Conservation (phyloP, 2,329 filamentous ascomycete genomes). For the Claviceps sp. region DNA sequence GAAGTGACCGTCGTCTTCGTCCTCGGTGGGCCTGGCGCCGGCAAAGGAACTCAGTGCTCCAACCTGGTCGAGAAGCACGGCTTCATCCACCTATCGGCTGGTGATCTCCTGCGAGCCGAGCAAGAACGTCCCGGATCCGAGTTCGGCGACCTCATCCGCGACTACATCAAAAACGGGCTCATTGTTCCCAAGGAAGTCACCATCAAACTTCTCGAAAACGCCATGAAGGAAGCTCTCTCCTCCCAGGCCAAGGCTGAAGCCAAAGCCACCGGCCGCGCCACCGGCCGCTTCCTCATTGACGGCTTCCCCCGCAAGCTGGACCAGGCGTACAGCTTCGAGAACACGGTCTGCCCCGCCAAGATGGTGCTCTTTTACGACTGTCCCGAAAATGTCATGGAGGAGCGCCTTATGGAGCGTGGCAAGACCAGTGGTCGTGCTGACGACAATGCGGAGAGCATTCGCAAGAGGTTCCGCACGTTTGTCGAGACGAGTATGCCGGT, state of each 20-base stretch:
- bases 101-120: conserved; percentile 86
- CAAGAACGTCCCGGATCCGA: conserved; percentile 75
- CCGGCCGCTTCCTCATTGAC: conserved; percentile 61
- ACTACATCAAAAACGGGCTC: conserved; percentile 83
- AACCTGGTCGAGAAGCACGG: conserved; percentile 77
- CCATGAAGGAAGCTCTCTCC: conserved; percentile 59
- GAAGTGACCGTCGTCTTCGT: conserved; percentile 92
- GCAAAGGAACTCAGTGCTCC: conserved; percentile 92
- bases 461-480: conserved; percentile 91
- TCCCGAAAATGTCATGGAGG: conserved; percentile 77
- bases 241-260: conserved; percentile 10
- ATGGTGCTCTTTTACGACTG: conserved; percentile 93
- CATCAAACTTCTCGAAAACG: conserved; percentile 83
- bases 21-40: conserved; percentile 86
- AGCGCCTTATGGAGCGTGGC: conserved; percentile 70
- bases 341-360: conserved; percentile 67
- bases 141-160: conserved; percentile 85
- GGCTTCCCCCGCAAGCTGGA: conserved; percentile 96
- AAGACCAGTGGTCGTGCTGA: conserved; percentile 86
- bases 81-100: conserved; percentile 87
- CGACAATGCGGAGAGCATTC: conserved; percentile 90
- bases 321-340: conserved; percentile 88
- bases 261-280: conserved; percentile 27
- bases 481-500: conserved; percentile 97
- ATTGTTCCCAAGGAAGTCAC: conserved; percentile 99